Evolutionary conservation across 2,329 filamentous ascomycete genomes (phyloP).

Genomic region (Aspergillus pseudotamarii): DNA sequence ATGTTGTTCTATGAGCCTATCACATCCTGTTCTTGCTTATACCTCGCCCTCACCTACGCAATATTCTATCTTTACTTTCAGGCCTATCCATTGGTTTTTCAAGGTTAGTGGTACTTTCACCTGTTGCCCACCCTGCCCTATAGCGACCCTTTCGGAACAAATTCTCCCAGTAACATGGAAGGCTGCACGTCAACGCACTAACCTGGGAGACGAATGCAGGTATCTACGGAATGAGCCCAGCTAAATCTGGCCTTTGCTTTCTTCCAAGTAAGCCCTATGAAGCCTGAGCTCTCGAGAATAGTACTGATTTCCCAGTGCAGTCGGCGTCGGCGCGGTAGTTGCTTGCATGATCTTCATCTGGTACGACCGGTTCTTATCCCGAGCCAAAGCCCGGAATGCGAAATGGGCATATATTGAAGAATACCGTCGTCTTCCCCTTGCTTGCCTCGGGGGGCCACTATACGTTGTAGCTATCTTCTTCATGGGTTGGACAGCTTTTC

Average conservation of each 20-base stretch:
- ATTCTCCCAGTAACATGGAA: neutral
- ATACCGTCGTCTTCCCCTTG: slow-evolving; percentile 58
- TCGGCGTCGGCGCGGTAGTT: neutral
- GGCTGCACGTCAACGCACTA: neutral
- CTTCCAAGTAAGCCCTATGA: neutral
- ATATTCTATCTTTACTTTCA: slow-evolving; percentile 44
- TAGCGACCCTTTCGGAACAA: neutral
- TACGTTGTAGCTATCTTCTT: neutral
- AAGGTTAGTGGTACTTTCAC: neutral
- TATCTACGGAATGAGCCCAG: slow-evolving; percentile 5
- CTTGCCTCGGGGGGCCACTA: slow-evolving; percentile 57
- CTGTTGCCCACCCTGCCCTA: neutral
- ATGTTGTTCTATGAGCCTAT: slow-evolving; percentile 13
- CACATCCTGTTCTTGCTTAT: neutral
- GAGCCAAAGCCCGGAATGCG: neutral
- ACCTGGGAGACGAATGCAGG: neutral
- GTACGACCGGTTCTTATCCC: neutral
- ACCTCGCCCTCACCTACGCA: slow-evolving; percentile 7
- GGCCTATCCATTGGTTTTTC: slow-evolving; percentile 33
- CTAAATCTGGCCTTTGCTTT: neutral
- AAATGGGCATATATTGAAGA: slow-evolving; percentile 1
- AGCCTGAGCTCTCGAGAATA: no score
- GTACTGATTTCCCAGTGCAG: neutral
- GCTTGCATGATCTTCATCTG: neutral
- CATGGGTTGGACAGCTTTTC: slow-evolving; percentile 1